These are phyloP conservation scores for Apiotrichum veenhuisii DNA, from an alignment of 1,284 basidiomycete genomes.

Conservation along the genomic window DNA sequence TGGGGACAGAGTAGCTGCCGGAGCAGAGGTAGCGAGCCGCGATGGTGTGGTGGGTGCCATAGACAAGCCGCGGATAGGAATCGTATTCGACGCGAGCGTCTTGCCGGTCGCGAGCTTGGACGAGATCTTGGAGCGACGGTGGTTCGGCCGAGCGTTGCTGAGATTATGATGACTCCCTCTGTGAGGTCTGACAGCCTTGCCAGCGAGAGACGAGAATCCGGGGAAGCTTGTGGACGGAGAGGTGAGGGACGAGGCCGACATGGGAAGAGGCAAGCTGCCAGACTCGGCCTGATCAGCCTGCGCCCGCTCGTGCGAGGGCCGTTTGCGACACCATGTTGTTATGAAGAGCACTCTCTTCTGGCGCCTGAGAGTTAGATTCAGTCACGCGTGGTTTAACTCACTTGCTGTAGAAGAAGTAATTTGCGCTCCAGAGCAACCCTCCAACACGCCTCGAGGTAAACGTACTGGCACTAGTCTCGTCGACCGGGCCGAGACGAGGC, in stretches of 20 bases:
- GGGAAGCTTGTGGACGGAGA: conserved; percentile 19
- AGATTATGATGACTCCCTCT: conserved; percentile 19
- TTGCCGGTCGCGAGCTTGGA: conserved; percentile 17
- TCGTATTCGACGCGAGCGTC: conserved; percentile 29
- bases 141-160: conserved; percentile 21
- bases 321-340: conserved; percentile 83
- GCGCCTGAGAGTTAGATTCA: conserved; percentile 30
- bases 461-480: conserved; percentile 51
- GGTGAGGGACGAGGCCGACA: conserved; percentile 30
- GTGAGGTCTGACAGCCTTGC: conserved; percentile 11
- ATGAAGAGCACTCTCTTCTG: conserved; percentile 90
- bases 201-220: conserved; percentile 9
- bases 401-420: conserved; percentile 95
- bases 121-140: conserved; percentile 25
- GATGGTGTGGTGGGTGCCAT: conserved; percentile 6
- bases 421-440: conserved; percentile 91
- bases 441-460: conserved; percentile 54
- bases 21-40: conserved; percentile 27
- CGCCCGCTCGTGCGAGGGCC: conserved; percentile 19
- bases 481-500: conserved; percentile 8
- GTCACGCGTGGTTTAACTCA: conserved; percentile 52
- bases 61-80: conserved; percentile 39
- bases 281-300: conserved; percentile 17
- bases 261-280: conserved; percentile 30
- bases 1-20: conserved; percentile 19